A percentile compares a stretch with the other conserved stretches of the same genome.
Evolutionary conservation across 306 rosid genomes (phyloP).

Genomic region (Cicer bijugum): DNA sequence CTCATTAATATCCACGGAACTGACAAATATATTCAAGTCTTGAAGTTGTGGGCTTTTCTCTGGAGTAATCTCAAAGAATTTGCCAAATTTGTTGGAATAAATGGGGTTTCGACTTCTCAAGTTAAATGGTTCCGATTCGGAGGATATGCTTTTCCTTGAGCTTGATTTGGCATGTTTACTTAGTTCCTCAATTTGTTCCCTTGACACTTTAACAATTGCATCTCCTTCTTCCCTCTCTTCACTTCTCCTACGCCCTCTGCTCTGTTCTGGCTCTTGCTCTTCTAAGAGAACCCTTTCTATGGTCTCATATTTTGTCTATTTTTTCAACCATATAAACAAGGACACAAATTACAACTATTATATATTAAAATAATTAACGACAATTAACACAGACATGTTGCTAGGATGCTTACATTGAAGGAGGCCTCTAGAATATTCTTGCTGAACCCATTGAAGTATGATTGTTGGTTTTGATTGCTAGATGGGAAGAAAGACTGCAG

Average conservation of each 20-base stretch:
- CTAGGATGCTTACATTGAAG: slow-evolving; percentile 38
- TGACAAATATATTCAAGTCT: slow-evolving; percentile 18
- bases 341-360: neutral
- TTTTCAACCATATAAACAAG: neutral
- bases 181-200: slow-evolving; percentile 35
- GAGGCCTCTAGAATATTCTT: slow-evolving; percentile 38
- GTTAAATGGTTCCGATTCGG: slow-evolving; percentile 44
- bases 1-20: neutral
- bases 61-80: slow-evolving; percentile 41
- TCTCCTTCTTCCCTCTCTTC: slow-evolving; percentile 29
- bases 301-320: slow-evolving; percentile 35
- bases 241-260: neutral
- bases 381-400: neutral
- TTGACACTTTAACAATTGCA: slow-evolving; percentile 36
- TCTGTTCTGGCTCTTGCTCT: neutral
- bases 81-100: slow-evolving; percentile 46
- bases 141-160: neutral
- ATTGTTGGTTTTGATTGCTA: neutral
- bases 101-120: slow-evolving; percentile 13
- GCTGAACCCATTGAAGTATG: slow-evolving; percentile 46
- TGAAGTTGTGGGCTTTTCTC: slow-evolving; percentile 11
- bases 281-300: slow-evolving; percentile 38
- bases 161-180: slow-evolving; percentile 29
- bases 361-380: neutral
- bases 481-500: slow-evolving; percentile 38